Evolutionary conservation across 2,329 filamentous ascomycete species (phyloP).

Genomic region (Arthrobotrys conoides): DNA sequence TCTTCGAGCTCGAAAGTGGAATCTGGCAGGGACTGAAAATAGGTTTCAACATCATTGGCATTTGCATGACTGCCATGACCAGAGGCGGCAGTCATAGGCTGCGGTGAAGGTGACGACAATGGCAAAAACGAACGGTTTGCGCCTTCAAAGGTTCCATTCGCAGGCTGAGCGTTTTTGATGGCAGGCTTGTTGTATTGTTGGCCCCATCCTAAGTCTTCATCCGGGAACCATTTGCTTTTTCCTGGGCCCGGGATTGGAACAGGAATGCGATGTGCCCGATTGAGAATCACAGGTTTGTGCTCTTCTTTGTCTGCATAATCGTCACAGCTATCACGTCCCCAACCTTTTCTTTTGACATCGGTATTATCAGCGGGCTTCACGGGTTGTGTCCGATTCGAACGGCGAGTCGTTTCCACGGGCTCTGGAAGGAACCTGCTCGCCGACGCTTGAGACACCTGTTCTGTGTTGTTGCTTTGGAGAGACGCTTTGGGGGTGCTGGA

Average conservation of each 20-base stretch:
- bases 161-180: conserved; percentile 18
- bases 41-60: conserved; percentile 25
- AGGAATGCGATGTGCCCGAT: conserved; percentile 51
- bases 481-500: conserved; percentile 53
- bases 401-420: conserved; percentile 63
- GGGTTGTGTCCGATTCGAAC: conserved; percentile 63
- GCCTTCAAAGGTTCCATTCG: conserved; percentile 22
- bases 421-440: conserved; percentile 60
- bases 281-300: conserved; percentile 45
- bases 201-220: conserved; percentile 44
- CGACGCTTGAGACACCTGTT: conserved; percentile 29
- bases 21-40: conserved; percentile 32
- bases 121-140: conserved; percentile 26
- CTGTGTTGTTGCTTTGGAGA: conserved; percentile 27
- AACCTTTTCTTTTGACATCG: conserved; percentile 41
- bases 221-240: conserved; percentile 61
- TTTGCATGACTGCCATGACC: conserved; percentile 29
- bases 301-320: conserved; percentile 31
- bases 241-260: conserved; percentile 46
- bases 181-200: conserved; percentile 16
- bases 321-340: conserved; percentile 60
- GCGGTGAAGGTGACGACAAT: conserved; percentile 25
- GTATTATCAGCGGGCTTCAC: conserved; percentile 41
- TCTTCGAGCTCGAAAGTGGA: conserved; percentile 30
- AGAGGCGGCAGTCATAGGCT: conserved; percentile 9